Conservation (phyloP, 2,329 filamentous ascomycete genomes). For the Epichloe bromicola region DNA sequence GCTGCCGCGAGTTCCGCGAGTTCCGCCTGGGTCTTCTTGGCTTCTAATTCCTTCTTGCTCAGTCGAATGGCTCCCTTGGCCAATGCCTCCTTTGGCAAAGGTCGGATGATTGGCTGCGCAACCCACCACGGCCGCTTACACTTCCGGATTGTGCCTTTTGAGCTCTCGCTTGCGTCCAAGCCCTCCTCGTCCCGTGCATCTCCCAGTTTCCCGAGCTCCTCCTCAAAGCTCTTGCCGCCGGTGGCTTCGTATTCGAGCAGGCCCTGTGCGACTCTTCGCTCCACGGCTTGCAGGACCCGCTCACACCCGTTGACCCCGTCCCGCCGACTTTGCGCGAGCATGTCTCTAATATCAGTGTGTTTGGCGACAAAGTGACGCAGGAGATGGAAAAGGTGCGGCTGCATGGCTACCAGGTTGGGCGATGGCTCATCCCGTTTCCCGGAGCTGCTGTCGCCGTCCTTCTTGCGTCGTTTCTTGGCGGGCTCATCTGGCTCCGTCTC, state of each 20-base stretch:
- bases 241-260: constrained; percentile 53
- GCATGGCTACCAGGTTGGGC: constrained; percentile 66
- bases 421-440: constrained; percentile 25
- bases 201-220: constrained; percentile 17
- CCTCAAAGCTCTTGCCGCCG: constrained; percentile 34
- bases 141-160: constrained; percentile 52
- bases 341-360: constrained; percentile 75
- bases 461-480: constrained; percentile 39
- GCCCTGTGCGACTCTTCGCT: constrained; percentile 59
- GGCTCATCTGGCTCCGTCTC: constrained; percentile 31
- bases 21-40: constrained; percentile 7
- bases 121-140: constrained; percentile 84
- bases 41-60: constrained; percentile 51
- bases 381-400: constrained; percentile 87
- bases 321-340: constrained; percentile 54
- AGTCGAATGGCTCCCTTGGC: constrained; percentile 64
- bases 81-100: constrained; percentile 75
- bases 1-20: constrained; percentile 25
- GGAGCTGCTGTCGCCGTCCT: constrained; percentile 17
- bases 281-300: constrained; percentile 59
- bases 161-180: constrained; percentile 40
- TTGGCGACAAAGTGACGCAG: constrained; percentile 67
- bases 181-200: constrained; percentile 18
- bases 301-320: constrained; percentile 71
- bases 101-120: constrained; percentile 75